Evolutionary conservation across 2,329 filamentous ascomycete species (phyloP).

Genomic region (Thermochaetoides dissita): DNA sequence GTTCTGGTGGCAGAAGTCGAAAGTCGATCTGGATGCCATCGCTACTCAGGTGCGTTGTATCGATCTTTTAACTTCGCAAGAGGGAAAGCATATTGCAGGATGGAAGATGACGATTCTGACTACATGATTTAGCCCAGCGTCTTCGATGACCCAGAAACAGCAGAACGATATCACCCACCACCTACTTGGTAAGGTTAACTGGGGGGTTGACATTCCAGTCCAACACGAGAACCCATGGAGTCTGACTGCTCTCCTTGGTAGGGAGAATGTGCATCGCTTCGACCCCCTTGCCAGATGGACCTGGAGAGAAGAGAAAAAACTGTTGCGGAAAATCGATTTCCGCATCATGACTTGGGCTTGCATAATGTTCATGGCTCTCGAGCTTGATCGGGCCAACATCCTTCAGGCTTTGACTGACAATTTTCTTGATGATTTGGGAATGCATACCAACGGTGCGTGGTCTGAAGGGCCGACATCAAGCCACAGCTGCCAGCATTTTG

Average conservation of each 20-base stretch:
- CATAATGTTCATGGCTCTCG: slow-evolving; percentile 36
- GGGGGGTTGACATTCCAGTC: no score
- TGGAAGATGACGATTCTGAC: neutral
- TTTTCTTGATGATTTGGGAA: slow-evolving; percentile 27
- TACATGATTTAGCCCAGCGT: slow-evolving; percentile 16
- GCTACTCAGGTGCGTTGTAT: slow-evolving; percentile 22
- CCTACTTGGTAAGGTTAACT: slow-evolving; percentile 14
- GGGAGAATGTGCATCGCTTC: slow-evolving; percentile 33
- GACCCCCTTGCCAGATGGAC: slow-evolving; percentile 31
- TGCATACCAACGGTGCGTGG: slow-evolving; percentile 29
- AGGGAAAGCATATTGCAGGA: no score
- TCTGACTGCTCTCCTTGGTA: neutral
- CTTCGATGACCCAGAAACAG: slow-evolving; percentile 24
- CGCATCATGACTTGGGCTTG: slow-evolving; percentile 34
- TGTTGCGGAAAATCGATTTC: slow-evolving; percentile 27
- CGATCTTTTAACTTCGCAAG: neutral
- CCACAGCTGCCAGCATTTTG: neutral
- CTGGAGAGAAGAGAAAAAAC: slow-evolving; percentile 24
- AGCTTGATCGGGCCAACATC: slow-evolving; percentile 35
- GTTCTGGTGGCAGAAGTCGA: slow-evolving; percentile 22
- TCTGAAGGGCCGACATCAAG: no score
- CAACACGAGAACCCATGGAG: neutral
- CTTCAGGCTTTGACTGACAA: slow-evolving; percentile 33
- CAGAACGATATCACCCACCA: slow-evolving; percentile 22
- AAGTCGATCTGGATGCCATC: slow-evolving; percentile 19